Percentiles rank a stretch among this genome's conserved stretches.
Conservation (phyloP, 768 basidiomycete genomes). For the Panaeolus cyanescens region DNA sequence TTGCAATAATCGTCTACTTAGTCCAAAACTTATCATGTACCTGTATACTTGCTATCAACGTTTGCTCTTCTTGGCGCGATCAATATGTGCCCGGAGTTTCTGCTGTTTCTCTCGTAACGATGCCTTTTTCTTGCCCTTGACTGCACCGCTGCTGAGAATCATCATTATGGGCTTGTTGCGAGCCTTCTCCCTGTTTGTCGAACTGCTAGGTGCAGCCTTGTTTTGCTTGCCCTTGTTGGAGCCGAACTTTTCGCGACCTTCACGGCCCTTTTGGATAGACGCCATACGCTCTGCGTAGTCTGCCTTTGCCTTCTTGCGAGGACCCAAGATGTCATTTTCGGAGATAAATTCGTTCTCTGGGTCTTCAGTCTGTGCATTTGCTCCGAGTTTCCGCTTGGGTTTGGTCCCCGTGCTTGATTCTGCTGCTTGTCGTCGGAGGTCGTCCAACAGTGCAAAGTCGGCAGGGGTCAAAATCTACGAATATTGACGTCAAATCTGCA, state of each 20-base stretch:
- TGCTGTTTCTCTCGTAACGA: slow-evolving; percentile 82
- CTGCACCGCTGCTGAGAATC: slow-evolving; percentile 76
- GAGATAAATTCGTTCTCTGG: slow-evolving; percentile 71
- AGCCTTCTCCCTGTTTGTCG: slow-evolving; percentile 90
- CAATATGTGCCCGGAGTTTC: slow-evolving; percentile 75
- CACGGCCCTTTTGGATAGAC: slow-evolving; percentile 88
- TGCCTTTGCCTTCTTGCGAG: slow-evolving; percentile 90
- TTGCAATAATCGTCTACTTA: slow-evolving; percentile 3
- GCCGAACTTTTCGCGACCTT: slow-evolving; percentile 93
- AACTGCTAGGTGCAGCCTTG: slow-evolving; percentile 78
- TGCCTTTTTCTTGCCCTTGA: slow-evolving; percentile 83
- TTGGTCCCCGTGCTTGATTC: slow-evolving; percentile 69
- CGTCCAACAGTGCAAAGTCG: slow-evolving; percentile 90
- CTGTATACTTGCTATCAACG: background rate
- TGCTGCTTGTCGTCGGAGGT: slow-evolving; percentile 79
- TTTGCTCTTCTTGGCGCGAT: slow-evolving; percentile 59
- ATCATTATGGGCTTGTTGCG: slow-evolving; percentile 97
- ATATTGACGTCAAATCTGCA: background rate
- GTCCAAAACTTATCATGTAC: slow-evolving; percentile 4
- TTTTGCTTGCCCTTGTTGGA: slow-evolving; percentile 91
- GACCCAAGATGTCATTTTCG: slow-evolving; percentile 91
- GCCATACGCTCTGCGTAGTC: slow-evolving; percentile 94
- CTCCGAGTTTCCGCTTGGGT: slow-evolving; percentile 91
- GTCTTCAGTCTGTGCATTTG: slow-evolving; percentile 57
- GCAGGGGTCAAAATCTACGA: slow-evolving; percentile 92